Base-by-base conservation (phyloP, 306 rosid genomes). In the Cotoneaster glaucophyllus region DNA sequence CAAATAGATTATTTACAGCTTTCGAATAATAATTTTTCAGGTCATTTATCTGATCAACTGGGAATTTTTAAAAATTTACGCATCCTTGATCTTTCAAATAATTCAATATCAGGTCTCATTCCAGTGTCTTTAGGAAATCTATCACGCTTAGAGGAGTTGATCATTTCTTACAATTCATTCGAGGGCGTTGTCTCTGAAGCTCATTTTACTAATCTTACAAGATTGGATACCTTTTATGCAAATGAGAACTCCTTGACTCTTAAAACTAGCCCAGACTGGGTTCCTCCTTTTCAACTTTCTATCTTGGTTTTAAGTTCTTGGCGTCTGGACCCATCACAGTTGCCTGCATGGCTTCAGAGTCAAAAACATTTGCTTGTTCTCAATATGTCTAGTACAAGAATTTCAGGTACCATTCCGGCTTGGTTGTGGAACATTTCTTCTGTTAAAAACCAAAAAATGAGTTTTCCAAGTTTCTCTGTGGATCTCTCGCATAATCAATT, bases 341-440 rank as follows among this genome's bases (percentile, higher is more conserved):
- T 86, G 67, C 87, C 84, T 13, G 11, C 28, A 53, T 84, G 90
- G 87, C 80, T 86, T 13, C 71, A 70, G 78, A 52, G 13, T 7
- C 81, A 81, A 74, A 66, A 29, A 18, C 59, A 58, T 3, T 18
- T 70, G 6, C 1, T 4, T 22, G 22, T 4, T 0, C 41, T 86
- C 43, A 26, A 63, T 63, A 26, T 77, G 62, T 70, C 81, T 3
- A 32, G 11, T 39, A 37, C 76, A 29, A 25, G 61, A 50, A 45
- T 78, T 5, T 70, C 71, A 15, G 71, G 56, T 41, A 61, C 29
- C 14, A 52, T 61, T 17, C 65, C 76, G 1, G 12, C 50, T n/a
- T 32, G 37, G 37, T 32, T 32, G 2, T 32, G 37, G 37, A 32
- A 32, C 37, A 32, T 32, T 32, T 32, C 0, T 32, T 32, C 37